Evolutionary conservation across 305 asterid species (phyloP).

Genomic region (Solanum hybrid): DNA sequence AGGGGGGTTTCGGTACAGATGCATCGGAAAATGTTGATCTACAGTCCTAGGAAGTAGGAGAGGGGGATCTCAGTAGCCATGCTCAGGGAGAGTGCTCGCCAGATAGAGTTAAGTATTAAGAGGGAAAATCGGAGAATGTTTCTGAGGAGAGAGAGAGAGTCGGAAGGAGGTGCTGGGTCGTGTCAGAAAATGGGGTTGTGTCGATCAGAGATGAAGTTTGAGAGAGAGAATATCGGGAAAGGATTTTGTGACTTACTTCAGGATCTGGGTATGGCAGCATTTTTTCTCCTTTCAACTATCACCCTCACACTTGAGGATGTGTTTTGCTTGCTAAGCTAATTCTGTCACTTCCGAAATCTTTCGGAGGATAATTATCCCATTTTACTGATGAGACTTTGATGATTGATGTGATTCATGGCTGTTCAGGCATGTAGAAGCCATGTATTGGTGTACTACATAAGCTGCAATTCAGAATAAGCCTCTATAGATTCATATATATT

Average conservation of each 20-base stretch:
- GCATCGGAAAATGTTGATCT: neutral
- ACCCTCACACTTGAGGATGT: neutral
- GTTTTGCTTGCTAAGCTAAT: neutral
- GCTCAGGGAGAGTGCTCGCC: neutral
- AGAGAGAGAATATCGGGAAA: neutral
- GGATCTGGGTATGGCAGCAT: neutral
- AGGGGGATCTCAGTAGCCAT: neutral
- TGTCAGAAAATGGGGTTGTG: neutral
- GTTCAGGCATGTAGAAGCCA: neutral
- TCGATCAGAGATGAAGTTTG: neutral
- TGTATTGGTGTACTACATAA: neutral
- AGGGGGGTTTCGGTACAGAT: neutral
- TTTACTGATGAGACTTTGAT: neutral
- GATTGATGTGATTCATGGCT: neutral
- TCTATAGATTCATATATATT: neutral
- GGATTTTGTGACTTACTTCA: neutral
- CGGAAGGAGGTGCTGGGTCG: neutral
- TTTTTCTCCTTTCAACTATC: neutral
- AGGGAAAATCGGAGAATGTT: neutral
- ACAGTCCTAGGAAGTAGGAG: neutral
- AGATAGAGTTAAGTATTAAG: neutral
- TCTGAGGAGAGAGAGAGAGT: neutral
- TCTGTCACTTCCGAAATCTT: neutral
- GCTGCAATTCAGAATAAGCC: neutral
- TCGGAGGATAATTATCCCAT: neutral